phyloP scores from a whole-genome alignment of 257 asterid species.

The Solanum pimpinellifolium region DNA sequence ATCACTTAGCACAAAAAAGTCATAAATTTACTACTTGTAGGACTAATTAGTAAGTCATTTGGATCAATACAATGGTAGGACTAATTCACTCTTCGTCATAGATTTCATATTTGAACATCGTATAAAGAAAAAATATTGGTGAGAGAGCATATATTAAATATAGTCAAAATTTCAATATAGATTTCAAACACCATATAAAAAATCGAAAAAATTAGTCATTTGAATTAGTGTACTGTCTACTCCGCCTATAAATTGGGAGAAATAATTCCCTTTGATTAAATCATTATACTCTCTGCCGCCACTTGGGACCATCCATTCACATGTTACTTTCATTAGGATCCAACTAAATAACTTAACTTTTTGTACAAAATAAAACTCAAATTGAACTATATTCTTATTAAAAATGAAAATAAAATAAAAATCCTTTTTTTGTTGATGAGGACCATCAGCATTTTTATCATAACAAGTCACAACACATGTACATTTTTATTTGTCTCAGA shows the following conservation, averaged over 20 bases:
- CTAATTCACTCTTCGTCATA: background rate
- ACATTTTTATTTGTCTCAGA: background rate
- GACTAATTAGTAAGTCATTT: background rate
- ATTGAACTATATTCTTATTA: background rate
- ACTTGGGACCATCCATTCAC: background rate
- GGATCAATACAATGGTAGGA: background rate
- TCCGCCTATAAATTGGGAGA: background rate
- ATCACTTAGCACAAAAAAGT: background rate
- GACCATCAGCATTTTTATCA: background rate
- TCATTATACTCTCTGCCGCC: background rate
- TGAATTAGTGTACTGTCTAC: background rate
- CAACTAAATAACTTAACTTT: no score
- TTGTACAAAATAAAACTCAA: background rate
- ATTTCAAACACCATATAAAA: no score
- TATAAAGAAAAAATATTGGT: no score
- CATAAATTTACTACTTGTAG: background rate
- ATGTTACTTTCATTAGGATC: background rate
- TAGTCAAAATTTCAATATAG: no score
- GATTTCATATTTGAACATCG: no score
- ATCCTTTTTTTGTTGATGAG: background rate
- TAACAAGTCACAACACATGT: background rate
- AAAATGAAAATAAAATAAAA: background rate
- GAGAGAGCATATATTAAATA: rapidly evolving
- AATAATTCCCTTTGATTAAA: no score
- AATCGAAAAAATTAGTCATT: no score